Percentiles rank a stretch among this genome's conserved stretches.
These are phyloP conservation scores for Aspergillus intermedius DNA, from an alignment of 2,329 filamentous ascomycete genomes.

Conservation along the genomic window DNA sequence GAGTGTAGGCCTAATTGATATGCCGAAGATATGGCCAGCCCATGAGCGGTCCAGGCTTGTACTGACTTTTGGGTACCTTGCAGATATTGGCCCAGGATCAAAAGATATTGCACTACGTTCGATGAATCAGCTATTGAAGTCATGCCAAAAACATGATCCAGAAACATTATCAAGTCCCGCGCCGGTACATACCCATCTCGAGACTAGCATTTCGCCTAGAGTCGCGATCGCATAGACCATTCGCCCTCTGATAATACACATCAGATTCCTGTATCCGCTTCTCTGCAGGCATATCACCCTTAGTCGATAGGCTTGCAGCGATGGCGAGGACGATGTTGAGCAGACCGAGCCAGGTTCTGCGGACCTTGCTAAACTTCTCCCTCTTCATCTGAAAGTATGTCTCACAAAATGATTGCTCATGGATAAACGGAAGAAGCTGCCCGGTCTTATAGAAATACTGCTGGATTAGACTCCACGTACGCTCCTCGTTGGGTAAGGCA, in stretches of 20 bases:
- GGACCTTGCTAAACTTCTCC: conserved; percentile 16
- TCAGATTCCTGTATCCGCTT: conserved; percentile 10
- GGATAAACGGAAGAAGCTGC: conserved; percentile 24
- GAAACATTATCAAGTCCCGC: no score
- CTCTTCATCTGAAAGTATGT: conserved; percentile 17
- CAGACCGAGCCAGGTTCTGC: conserved; percentile 26
- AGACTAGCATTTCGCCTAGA: conserved; percentile 15
- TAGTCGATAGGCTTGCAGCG: conserved; percentile 13
- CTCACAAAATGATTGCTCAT: conserved; percentile 18
- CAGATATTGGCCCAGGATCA: conserved; percentile 47
- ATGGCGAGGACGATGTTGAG: conserved; percentile 27
- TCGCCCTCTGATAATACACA: conserved; percentile 16
- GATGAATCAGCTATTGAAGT: neutral
- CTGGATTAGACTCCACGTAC: conserved; percentile 13
- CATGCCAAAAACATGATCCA: no score
- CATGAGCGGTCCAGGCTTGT: conserved; percentile 50
- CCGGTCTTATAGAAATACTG: conserved; percentile 22
- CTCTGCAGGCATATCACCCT: conserved; percentile 6
- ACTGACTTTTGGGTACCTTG: conserved; percentile 50
- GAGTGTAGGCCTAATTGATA: conserved; percentile 52
- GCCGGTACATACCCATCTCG: conserved; percentile 7
- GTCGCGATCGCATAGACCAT: conserved; percentile 16
- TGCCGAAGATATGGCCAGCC: conserved; percentile 47
- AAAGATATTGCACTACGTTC: conserved; percentile 41
- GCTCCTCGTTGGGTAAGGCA: conserved; percentile 7